Base-by-base conservation (phyloP, 2,329 filamentous ascomycete species). In the Diaporthe caulivora region DNA sequence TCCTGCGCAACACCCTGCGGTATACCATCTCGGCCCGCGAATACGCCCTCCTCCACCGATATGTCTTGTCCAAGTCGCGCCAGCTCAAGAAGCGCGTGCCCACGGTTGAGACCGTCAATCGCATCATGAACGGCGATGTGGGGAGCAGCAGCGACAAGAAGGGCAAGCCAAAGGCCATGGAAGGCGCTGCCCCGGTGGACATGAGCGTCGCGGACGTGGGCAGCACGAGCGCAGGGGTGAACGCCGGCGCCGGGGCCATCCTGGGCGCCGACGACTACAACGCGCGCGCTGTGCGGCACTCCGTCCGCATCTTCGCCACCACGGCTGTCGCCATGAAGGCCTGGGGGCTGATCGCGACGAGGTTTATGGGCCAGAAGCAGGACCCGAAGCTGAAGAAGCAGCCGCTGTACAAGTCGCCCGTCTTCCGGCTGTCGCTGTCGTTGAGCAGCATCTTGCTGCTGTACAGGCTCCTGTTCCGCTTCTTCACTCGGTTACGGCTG, bases 391-490 rank as follows among this genome's bases (percentile, higher is more conserved):
- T 78, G 71, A 81, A 87, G 77, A 90, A 88, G 77, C 83, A 87
- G 54, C 86, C 89, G 0, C 84, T 91, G 21, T 88, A 90, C 83
- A 90, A 88, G 75, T 94, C 92, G 0, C 87, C 92, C 0, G 93
- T 93, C 31, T 86, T 97, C 67, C 90, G 95, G 71, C 87, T 98
- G 13, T 96, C 95, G 0, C 86, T 95, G 11, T 97, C 95, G 0
- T 88, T 98, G 18, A 95, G 95, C 21, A 89, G 94, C 3, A 95
- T 98, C 76, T 88, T 98, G 26, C 90, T 98, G 55, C 90, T 97
- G 75, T 97, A 99, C 82, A 92, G 97, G 40, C 87, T 98, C 1
- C 91, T 98, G 34, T 95, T 96, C 84, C 94, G 96, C 74, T 98
- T 98, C 87, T 94, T 98, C 78, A 90, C 90, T 34, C 91, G 94